Evolutionary conservation across 75 land plant species (phyloP).

Genomic region (Larix kaempferi): DNA sequence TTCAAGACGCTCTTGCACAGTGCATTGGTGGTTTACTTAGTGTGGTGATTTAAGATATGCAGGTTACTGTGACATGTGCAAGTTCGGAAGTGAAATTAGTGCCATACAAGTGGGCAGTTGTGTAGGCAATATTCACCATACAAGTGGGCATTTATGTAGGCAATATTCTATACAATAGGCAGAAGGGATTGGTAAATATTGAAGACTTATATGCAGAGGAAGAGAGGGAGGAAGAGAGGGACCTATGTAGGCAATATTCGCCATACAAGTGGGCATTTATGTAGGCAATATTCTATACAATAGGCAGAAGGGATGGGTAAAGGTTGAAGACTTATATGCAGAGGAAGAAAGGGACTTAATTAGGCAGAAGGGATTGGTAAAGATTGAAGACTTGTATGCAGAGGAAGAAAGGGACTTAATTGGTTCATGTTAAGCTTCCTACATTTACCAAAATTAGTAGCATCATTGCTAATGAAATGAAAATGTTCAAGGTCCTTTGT

Average conservation of each 20-base stretch:
- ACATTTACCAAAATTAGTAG: not conserved
- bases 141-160: conserved; percentile 15
- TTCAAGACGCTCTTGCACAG: conserved; percentile 96
- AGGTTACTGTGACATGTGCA: conserved; percentile 38
- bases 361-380: conserved; percentile 41
- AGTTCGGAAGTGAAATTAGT: conserved; percentile 17
- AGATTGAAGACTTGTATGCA: conserved; percentile 84
- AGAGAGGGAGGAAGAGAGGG: conserved; percentile 86
- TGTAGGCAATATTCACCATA: too few relatives aligned
- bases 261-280: conserved; percentile 3
- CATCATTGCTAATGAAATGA: too few relatives aligned
- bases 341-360: conserved; percentile 92
- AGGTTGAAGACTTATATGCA: conserved; percentile 83
- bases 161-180: conserved; percentile 23
- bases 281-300: conserved; percentile 22
- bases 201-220: conserved; percentile 93
- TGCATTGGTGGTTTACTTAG: conserved; percentile 95
- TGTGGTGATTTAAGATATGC: conserved; percentile 80
- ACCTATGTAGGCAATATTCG: conserved; percentile 23
- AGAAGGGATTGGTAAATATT: conserved; percentile 48
- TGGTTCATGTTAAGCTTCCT: conserved; percentile 63
- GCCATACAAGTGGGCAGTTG: conserved; percentile 75
- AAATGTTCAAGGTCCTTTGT: conserved; percentile 51
- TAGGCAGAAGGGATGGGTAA: conserved; percentile 41
- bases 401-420: conserved; percentile 85